Evolutionary conservation across 2,329 filamentous ascomycete species (phyloP).

Genomic region (Cercospora brassicicola): DNA sequence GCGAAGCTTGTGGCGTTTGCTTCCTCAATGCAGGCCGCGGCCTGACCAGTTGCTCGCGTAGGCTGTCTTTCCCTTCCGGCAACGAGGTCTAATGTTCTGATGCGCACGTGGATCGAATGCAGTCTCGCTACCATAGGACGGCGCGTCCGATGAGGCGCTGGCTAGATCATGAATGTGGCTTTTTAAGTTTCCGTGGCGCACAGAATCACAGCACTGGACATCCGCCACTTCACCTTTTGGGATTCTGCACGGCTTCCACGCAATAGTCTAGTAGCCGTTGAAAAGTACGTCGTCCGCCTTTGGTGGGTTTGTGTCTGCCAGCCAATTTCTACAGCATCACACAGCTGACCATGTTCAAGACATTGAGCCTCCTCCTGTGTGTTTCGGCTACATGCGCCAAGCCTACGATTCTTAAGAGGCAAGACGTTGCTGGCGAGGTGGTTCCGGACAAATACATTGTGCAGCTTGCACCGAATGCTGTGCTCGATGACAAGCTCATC

Average conservation of each 20-base stretch:
- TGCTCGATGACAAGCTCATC: slow-evolving; percentile 12
- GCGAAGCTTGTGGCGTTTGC: background rate
- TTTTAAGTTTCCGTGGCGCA: slow-evolving; percentile 5
- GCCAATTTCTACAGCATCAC: background rate
- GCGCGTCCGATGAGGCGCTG: background rate
- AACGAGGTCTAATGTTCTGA: background rate
- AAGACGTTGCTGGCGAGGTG: slow-evolving; percentile 14
- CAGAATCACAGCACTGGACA: background rate
- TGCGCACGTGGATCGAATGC: background rate
- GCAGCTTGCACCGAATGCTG: slow-evolving; percentile 20
- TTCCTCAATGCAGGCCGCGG: background rate
- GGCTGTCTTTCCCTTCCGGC: background rate
- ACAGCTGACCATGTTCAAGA: background rate
- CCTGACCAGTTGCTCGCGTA: background rate
- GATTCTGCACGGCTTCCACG: background rate
- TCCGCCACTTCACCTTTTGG: background rate
- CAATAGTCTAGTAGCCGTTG: background rate
- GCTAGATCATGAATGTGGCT: slow-evolving; percentile 2
- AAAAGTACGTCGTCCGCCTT: background rate
- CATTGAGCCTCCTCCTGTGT: background rate
- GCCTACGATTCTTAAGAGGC: background rate
- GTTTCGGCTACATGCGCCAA: slow-evolving; percentile 2
- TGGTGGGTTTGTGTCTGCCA: background rate
- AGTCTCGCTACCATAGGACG: background rate
- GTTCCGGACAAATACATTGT: slow-evolving; percentile 28